Percentiles rank a stretch among this genome's conserved stretches.
phyloP scores from a whole-genome alignment of 2,329 filamentous ascomycete genomes.

The Beauveria scarabaeidicola region DNA sequence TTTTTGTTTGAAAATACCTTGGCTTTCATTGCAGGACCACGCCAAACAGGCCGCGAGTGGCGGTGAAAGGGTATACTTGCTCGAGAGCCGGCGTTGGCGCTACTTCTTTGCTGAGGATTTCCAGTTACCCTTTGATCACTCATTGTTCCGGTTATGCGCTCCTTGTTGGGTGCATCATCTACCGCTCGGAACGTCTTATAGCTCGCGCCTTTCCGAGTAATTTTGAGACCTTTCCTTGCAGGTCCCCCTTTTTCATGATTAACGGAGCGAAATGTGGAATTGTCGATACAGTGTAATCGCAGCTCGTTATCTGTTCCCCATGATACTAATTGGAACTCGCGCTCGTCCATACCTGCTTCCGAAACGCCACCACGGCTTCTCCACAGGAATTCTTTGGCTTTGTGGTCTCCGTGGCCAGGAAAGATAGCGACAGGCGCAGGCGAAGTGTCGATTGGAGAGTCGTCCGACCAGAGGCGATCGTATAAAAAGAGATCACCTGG shows the following conservation, averaged over 20 bases:
- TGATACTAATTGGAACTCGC: constrained; percentile 87
- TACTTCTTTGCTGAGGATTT: constrained; percentile 34
- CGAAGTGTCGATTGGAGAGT: constrained; percentile 34
- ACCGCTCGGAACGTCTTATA: constrained; percentile 81
- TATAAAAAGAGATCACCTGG: constrained; percentile 81
- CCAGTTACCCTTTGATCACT: constrained; percentile 46
- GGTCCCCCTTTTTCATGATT: constrained; percentile 64
- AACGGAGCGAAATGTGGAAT: constrained; percentile 55
- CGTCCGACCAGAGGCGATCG: constrained; percentile 48
- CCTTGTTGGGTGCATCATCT: constrained; percentile 48
- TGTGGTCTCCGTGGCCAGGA: constrained; percentile 51
- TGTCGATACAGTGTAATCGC: constrained; percentile 65
- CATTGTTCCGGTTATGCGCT: constrained; percentile 54
- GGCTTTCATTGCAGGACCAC: constrained; percentile 51
- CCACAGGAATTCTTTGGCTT: constrained; percentile 91
- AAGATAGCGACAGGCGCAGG: constrained; percentile 49
- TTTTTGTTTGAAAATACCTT: constrained; percentile 34
- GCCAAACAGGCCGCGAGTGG: constrained; percentile 36
- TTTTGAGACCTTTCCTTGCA: constrained; percentile 54
- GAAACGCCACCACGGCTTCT: constrained; percentile 62
- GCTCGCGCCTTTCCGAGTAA: constrained; percentile 73
- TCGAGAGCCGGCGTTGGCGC: constrained; percentile 37
- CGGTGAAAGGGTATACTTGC: constrained; percentile 22
- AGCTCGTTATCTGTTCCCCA: constrained; percentile 86
- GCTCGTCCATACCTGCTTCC: constrained; percentile 63